Evolutionary conservation across 2,329 filamentous ascomycete genomes (phyloP), one percentile per base, ranked within the genome.

Genomic region (Calonectria pseudoreteaudii): DNA sequence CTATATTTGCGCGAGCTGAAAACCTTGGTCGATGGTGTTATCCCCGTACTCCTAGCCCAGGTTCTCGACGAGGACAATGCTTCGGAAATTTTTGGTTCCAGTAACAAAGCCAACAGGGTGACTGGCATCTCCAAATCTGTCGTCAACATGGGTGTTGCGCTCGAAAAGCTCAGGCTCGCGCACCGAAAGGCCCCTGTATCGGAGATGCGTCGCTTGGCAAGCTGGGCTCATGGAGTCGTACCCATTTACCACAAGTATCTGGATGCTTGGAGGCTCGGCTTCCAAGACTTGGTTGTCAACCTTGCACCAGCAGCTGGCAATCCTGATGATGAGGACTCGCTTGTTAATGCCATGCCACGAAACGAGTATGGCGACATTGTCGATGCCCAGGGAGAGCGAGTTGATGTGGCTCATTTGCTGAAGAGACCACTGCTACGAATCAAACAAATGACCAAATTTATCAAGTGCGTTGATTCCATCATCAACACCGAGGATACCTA

Each of bases 221-320:
- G 89, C 50, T 99, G 97, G 97, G 94, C 96, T 2, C 91, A 95
- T 70, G 91, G 91, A 26, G 93, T 95, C 0, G 91, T 94, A 58
- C 92, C 93, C 70, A 90, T 96, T 13, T 99, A 99, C 82, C 89
- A 92, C 74, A 93, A 95, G 80, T 99, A 98, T 82, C 89, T 98
- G 38, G 92, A 92, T 81, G 93, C 94, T 10, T 99, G 97, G 97
- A 91, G 95, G 36, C 89, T 98, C 62, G 97, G 97, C 0, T 99
- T 98, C 84, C 94, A 98, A 80, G 96, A 98, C 82, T 92, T 99
- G 26, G 92, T 98, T 65, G 95, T 99, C 79, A 98, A 98, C 82
- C 91, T 98, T 41, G 95, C 95, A 1, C 94, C 95, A 10, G 91
- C 92, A 6, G 85, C 86, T 2, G 86, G 85, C 20, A 80, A 79